Evolutionary conservation across 139 green algal genomes (phyloP), one percentile per base, ranked within the genome.

Genomic region (Deuterostichococcus epilithicus): DNA sequence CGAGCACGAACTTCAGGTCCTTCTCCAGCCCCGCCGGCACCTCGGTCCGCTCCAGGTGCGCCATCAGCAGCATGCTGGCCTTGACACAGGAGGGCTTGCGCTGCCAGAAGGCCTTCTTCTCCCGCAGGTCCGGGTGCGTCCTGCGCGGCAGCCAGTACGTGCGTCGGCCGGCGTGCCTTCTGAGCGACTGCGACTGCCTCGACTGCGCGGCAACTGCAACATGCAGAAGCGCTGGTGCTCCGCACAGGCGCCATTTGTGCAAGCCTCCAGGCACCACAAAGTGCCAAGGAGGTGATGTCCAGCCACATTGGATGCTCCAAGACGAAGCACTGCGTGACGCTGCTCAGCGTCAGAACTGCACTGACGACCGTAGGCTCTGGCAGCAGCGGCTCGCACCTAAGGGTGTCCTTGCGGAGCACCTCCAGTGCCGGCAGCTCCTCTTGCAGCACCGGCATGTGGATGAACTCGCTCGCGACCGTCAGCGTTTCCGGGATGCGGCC

Each of bases 391-490:
- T 13, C 42, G 8, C 10, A 63, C 52, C 52, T 63, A 59, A 88
- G 58, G 60, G 94, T 81, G 66, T 83, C 74, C 58, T 84, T 84
- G 15, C 88, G 80, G 76, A 96, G 85, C 69, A 91, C 87, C 36
- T 94, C 88, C 58, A 96, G 67, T 68, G 82, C 77, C 1, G 70
- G 42, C 15, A 74, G 80, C 69, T 92, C 87, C 37, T 86, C 70
- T 22, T 67, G 23, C 0, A 81, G 84, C 2, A 75, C 86, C 28
- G 87, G 83, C 38, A 93, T 34, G 8, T 59, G 81, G 68, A 97
- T 92, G 82, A 97, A 97, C 86, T 97, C 93, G 80, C 91, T 88
- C n/a, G 93, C 91, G 34, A 82, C 88, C 35, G 94, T 84, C 37
- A 97, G 86, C 4, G 92, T 97, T 67, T 97, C 93, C 26, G 85